Evolutionary conservation across 192 early-diverging fungal genomes (phyloP), one percentile per base, ranked within the genome.

Genomic region (Funneliformis mosseae): DNA sequence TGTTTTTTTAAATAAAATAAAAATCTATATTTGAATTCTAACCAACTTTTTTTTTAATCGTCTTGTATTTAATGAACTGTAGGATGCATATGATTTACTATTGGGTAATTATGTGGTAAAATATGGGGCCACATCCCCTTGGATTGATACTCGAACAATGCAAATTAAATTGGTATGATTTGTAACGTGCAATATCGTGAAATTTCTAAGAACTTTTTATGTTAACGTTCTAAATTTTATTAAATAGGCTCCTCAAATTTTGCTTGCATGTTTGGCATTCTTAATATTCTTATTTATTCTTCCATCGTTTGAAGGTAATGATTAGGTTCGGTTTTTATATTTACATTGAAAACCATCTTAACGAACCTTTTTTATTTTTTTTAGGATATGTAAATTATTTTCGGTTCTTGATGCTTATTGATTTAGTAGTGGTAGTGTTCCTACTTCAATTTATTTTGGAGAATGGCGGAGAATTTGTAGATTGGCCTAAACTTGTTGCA

Each of bases 11-110:
- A 76, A 21, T 61, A 21, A n/a, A n/a, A n/a, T 38, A 16, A 38
- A 75, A 8, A 21, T n/a, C 8, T 70, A 41, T 61, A 5, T 42
- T 9, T 41, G 10, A 38, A 27, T 76, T 39, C n/a, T 18, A 39
- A 39, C 27, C 2, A 59, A 28, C 0, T 10, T 76, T 39, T 10
- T 76, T 39, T 61, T 16, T 18, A 59, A n/a, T 42, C 25, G 16
- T 23, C 41, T n/a, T n/a, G 25, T 55, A 64, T 75, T 43, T 80
- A 11, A 43, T n/a, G 11, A 27, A 62, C 1, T 78, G 4, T 78
- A 86, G 90, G 97, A 99, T 85, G 92, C 91, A 23, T 95, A 92
- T 76, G 96, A 99, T 83, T 82, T 99, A 50, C 91, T 99, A 79
- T 85, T 97, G 61, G 96, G 96, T 12, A 85, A 84, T 23, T 92